phyloP scores from a whole-genome alignment of 305 asterid genomes.

The Plantago lanceolata region DNA sequence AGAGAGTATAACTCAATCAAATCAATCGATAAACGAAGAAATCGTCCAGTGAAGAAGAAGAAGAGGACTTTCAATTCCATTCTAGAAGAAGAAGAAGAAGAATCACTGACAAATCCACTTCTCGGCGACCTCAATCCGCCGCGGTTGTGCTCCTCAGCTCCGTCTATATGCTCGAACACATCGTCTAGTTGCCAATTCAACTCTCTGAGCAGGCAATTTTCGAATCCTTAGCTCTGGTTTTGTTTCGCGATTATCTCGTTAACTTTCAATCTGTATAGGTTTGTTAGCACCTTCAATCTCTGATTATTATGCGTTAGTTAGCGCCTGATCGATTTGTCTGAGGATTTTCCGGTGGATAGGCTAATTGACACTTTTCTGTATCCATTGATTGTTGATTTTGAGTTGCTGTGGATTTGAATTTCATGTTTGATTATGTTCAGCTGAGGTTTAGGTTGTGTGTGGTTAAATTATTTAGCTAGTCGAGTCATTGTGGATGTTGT shows the following conservation, averaged over 20 bases:
- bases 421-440: not conserved
- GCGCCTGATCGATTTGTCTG: not conserved
- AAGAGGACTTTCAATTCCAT: too few relatives aligned
- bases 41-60: too few relatives aligned
- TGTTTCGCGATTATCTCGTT: not conserved
- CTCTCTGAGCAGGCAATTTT: not conserved
- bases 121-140: not conserved
- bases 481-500: not conserved
- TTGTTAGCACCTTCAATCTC: not conserved
- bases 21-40: too few relatives aligned
- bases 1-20: too few relatives aligned
- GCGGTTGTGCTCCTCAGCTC: not conserved
- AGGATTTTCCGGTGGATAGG: not conserved
- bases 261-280: not conserved
- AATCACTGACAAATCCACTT: not conserved
- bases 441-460: not conserved
- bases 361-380: not conserved
- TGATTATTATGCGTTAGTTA: not conserved
- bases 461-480: not conserved
- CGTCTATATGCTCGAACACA: not conserved
- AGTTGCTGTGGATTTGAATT: not conserved
- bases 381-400: not conserved
- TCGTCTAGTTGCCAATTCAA: not conserved
- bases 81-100: not conserved
- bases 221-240: not conserved